Conservation (phyloP, 2,329 filamentous ascomycete genomes). For the Didymella exigua region DNA sequence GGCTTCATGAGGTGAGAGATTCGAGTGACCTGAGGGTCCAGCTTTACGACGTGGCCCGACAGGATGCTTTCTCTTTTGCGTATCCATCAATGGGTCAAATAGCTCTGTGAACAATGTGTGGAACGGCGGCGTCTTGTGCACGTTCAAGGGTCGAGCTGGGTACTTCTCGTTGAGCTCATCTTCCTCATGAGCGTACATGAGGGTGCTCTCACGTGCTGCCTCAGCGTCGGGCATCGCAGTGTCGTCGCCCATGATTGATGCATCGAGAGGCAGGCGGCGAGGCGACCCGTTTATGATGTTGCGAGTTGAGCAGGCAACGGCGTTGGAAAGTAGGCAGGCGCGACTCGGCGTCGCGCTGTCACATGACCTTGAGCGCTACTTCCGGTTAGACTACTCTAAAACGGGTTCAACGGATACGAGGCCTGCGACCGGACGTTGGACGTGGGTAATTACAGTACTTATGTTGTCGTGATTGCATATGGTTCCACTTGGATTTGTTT, state of each 20-base stretch:
- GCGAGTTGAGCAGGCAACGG: slow-evolving; percentile 15
- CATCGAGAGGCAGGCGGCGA: slow-evolving; percentile 16
- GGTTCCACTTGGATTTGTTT: slow-evolving; percentile 12
- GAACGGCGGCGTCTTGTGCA: slow-evolving; percentile 79
- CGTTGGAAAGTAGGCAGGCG: slow-evolving; percentile 9
- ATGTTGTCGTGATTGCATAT: slow-evolving; percentile 12
- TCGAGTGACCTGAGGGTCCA: slow-evolving; percentile 64
- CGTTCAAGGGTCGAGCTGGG: slow-evolving; percentile 81
- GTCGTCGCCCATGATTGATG: slow-evolving; percentile 37
- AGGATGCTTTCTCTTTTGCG: slow-evolving; percentile 72
- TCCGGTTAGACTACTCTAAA: neutral
- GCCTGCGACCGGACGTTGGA: neutral
- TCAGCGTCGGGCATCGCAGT: slow-evolving; percentile 50
- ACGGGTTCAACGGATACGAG: no score
- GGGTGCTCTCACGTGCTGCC: slow-evolving; percentile 54
- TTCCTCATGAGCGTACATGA: slow-evolving; percentile 55
- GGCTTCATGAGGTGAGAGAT: slow-evolving; percentile 74
- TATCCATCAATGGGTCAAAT: slow-evolving; percentile 81
- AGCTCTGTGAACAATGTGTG: slow-evolving; percentile 76
- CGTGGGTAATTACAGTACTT: no score
- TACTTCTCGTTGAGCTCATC: slow-evolving; percentile 60
- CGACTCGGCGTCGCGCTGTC: slow-evolving; percentile 22
- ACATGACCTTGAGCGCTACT: slow-evolving; percentile 11
- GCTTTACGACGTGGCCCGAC: slow-evolving; percentile 62
- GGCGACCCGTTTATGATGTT: slow-evolving; percentile 6